phyloP scores from a whole-genome alignment of 495 filamentous ascomycete genomes.

The Mycothermus thermophilus region DNA sequence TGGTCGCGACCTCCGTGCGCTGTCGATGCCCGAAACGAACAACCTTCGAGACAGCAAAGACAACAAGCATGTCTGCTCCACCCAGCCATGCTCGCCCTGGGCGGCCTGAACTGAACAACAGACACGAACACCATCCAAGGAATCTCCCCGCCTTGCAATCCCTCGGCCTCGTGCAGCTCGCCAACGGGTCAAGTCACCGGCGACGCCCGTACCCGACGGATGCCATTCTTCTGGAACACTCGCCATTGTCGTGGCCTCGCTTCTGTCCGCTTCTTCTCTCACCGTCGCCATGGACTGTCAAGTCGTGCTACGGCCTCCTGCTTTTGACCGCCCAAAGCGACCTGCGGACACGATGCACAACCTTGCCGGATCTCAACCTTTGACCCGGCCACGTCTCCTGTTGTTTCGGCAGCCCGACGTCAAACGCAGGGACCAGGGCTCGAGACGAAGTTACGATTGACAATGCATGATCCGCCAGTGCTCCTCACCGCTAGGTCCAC shows the following conservation, averaged over 20 bases:
- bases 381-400: too few species aligned
- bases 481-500: conserved; percentile 25
- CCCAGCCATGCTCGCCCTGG: too few species aligned
- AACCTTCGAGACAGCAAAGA: too few species aligned
- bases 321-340: conserved; percentile 4
- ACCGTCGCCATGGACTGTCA: conserved; percentile 1
- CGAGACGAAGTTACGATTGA: too few species aligned
- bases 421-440: conserved; percentile 18
- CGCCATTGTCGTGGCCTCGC: conserved; percentile 1
- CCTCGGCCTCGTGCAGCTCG: too few species aligned
- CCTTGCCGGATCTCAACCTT: too few species aligned
- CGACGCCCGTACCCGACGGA: conserved; percentile 2
- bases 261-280: not conserved
- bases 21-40: conserved; percentile 18
- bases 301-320: conserved; percentile 2
- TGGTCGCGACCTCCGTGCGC: conserved; percentile 8
- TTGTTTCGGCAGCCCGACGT: conserved; percentile 8
- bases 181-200: too few species aligned
- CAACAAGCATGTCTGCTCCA: too few species aligned
- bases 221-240: not conserved
- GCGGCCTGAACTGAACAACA: too few species aligned
- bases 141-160: too few species aligned
- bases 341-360: conserved; percentile 1
- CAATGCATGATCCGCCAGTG: conserved; percentile 22
- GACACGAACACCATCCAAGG: too few species aligned